Percentiles rank a stretch among this genome's conserved stretches.
These are phyloP conservation scores for Phalaenopsis equestris DNA, from an alignment of 106 monocot genomes.

Conservation along the genomic window DNA sequence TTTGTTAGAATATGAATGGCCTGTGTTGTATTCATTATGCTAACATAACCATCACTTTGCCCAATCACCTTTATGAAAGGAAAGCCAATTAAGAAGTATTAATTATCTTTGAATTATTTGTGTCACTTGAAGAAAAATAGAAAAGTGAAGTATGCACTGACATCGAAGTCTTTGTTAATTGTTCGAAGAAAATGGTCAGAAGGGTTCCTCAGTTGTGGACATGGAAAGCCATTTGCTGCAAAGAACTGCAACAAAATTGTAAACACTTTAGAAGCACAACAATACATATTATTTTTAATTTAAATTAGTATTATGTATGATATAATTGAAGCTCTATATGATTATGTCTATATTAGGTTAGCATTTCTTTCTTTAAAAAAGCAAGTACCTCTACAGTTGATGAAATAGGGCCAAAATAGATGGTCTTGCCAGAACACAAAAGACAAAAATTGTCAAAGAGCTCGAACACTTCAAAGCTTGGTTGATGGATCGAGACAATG, in stretches of 20 bases:
- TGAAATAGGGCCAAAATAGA: conserved; percentile 48
- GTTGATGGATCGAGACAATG: conserved; percentile 56
- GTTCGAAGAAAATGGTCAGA: conserved; percentile 43
- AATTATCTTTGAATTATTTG: too few species aligned
- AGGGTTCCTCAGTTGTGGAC: conserved; percentile 32
- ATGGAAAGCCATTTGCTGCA: conserved; percentile 31
- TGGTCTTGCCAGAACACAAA: conserved; percentile 45
- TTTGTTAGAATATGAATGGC: conserved; percentile 16
- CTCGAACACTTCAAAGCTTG: conserved; percentile 57
- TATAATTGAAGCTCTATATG: too few species aligned
- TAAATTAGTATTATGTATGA: too few species aligned
- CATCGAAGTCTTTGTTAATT: conserved; percentile 52
- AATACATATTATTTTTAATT: not conserved
- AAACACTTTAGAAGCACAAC: not conserved
- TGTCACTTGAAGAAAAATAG: not conserved
- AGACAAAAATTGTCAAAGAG: conserved; percentile 62
- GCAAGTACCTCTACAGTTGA: conserved; percentile 28
- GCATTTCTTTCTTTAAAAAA: too few species aligned
- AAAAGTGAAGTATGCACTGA: not conserved
- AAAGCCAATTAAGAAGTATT: not conserved
- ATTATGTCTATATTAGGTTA: too few species aligned
- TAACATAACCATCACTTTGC: not conserved
- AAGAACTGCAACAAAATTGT: conserved; percentile 23
- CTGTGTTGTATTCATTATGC: conserved; percentile 2
- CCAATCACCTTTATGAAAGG: not conserved